Evolutionary conservation across 2,329 filamentous ascomycete genomes (phyloP), one percentile per base, ranked within the genome.

Genomic region (Magnaporthales sp.): DNA sequence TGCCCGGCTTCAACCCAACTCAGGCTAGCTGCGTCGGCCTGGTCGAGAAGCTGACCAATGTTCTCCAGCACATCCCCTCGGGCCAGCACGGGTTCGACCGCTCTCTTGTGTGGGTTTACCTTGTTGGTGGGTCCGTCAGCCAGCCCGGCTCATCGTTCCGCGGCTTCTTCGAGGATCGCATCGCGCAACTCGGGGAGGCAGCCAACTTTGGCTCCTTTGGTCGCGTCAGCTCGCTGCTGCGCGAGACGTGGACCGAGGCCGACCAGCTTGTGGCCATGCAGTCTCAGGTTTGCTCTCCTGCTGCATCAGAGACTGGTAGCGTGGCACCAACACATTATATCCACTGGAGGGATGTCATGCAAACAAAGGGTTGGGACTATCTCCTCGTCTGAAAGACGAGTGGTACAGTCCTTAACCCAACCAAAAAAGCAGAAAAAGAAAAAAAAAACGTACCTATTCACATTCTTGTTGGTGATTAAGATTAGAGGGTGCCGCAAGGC

Each of bases 321-420:
- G 76, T 71, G 69, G 70, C 76, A 70, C 74, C 76, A 72, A 77
- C 67, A 63, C 67, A 65, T 63, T 89, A 90, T 80, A 86, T 96
- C 78, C 93, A 93, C 88, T 98, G 94, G 94, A 86, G 94, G 80
- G 91, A 96, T 80, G 87, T 94, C 75, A 97, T 97, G 93, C 87
- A 87, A 80, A 87, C 89, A 80, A 95, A 94, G 81, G 88, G 88
- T 72, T 97, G 92, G 93, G 92, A 96, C 77, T 95, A 92, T 80
- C 84, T 97, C 77, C 86, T 97, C 77, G 93, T 97, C 79, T 97
- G 70, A 72, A 30, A 22, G 26, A 30, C 51, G 70, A 66, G 66
- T 70, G 66, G 64, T 65, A 32, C 30, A 63, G 22, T n/a, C 38
- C 15, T 46, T 46, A 7, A 5, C 38, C 15, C 15, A n/a, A 46